Percentiles rank a stretch among this genome's conserved stretches.
These are phyloP conservation scores for Calonectria fujianensis DNA, from an alignment of 2,329 filamentous ascomycete species.

Conservation along the genomic window DNA sequence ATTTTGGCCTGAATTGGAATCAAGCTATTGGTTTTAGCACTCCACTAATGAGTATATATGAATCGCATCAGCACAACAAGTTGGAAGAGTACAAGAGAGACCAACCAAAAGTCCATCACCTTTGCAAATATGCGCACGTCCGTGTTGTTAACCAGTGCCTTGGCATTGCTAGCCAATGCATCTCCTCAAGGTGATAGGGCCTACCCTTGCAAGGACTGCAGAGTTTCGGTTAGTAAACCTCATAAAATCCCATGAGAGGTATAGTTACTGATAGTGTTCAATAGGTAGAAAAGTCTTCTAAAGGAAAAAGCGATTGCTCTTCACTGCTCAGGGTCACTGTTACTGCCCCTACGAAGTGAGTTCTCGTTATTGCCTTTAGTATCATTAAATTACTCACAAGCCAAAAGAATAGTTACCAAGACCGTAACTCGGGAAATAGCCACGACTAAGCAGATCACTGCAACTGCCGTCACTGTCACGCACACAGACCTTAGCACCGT, in stretches of 20 bases:
- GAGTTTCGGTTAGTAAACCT: neutral
- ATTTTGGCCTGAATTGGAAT: neutral
- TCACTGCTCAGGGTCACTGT: neutral
- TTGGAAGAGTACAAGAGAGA: too few species aligned
- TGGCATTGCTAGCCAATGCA: neutral
- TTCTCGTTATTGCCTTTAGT: neutral
- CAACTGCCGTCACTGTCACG: neutral
- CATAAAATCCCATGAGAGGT: neutral
- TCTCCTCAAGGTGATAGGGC: neutral
- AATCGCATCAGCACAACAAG: neutral
- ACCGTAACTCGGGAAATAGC: neutral
- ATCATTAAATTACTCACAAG: neutral
- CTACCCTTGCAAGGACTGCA: constrained; percentile 1
- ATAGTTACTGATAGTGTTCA: neutral
- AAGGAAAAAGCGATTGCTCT: neutral
- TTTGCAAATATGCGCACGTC: neutral
- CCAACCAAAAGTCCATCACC: neutral
- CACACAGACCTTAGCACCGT: neutral
- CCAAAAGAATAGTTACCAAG: neutral
- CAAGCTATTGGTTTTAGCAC: neutral
- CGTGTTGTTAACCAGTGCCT: neutral
- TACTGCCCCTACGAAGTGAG: neutral
- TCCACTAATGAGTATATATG: neutral
- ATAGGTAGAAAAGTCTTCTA: neutral
- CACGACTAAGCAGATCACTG: neutral